Base-by-base conservation (phyloP, 805 yeast species). In the Ogataea nitratoaversa region DNA sequence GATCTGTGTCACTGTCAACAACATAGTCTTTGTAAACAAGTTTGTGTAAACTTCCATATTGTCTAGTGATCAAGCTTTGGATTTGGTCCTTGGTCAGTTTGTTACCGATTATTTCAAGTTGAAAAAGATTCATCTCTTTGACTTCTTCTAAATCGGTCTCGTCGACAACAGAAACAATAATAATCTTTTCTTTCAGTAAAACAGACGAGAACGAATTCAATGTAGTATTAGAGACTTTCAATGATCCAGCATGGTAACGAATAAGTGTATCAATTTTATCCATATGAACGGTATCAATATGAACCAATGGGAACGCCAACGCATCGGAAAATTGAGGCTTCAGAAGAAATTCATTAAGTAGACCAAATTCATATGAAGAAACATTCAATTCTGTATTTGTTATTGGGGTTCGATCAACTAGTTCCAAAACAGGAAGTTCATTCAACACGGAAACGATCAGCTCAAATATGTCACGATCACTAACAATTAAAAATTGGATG, bases 11-110 rank as follows among this genome's bases (percentile, higher is more conserved):
- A 20, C 36, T 36, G 4, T 37, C 33, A 3, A 42, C 16, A 9
- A 37, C 19, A 30, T 41, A 27, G 17, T 47, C 42, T 13, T 33
- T 37, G 37, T 38, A 42, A 6, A 28, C 19, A 19, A 47, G 18
- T 27, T 35, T 41, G 12, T 32, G 19, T n/a, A 47, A 20, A 16
- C 27, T 29, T 13, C 24, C 18, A 16, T 25, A 30, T 2, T 24
- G n/a, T 2, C 29, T 11, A 14, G 6, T 22, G 18, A 33, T 33
- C 36, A 22, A 22, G n/a, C 13, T 5, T 8, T 13, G 19, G 4
- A 33, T 7, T 18, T n/a, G 31, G 4, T 29, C 31, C 8, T 29
- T 6, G 8, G 12, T 29, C 18, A 29, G 16, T 6, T 5, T 14
- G 11, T 29, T 29, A 14, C 19, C 19, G 5, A 29, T 7, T 14